phyloP scores from a whole-genome alignment of 2,329 filamentous ascomycete species.

The Colletotrichum cordylinicola region DNA sequence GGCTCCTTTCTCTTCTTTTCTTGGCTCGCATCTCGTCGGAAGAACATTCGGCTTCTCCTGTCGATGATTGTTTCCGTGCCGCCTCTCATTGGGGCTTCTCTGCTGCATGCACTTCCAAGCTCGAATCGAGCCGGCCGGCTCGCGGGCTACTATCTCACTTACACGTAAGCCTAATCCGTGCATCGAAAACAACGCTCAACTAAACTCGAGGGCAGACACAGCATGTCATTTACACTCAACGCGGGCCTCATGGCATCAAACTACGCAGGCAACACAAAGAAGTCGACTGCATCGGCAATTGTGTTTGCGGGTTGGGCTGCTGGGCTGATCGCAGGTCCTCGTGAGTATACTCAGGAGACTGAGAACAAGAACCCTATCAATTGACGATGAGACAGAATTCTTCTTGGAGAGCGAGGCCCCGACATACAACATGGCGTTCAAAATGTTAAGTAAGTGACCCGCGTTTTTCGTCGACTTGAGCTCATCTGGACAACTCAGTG shows the following conservation, averaged over 20 bases:
- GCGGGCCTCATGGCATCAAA: background rate
- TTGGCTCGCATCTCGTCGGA: too few relatives aligned
- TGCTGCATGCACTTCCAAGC: too few relatives aligned
- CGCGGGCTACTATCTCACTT: background rate
- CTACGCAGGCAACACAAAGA: background rate
- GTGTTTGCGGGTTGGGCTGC: background rate
- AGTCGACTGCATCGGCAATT: background rate
- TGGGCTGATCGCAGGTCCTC: background rate
- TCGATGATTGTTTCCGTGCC: too few relatives aligned
- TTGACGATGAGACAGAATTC: background rate
- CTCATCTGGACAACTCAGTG: background rate
- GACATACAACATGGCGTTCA: background rate
- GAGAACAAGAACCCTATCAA: fast-evolving
- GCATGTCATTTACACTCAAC: background rate
- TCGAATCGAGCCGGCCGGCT: too few relatives aligned
- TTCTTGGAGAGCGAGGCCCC: background rate
- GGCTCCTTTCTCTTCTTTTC: too few relatives aligned
- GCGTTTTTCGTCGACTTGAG: background rate
- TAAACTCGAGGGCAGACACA: background rate
- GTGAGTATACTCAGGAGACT: background rate
- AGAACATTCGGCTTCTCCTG: too few relatives aligned
- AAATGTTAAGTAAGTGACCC: background rate
- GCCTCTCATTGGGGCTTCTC: too few relatives aligned
- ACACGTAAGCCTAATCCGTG: background rate
- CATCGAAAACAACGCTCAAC: background rate